Conservation (phyloP, 1,139 yeast genomes). For the Geotrichum australiense region DNA sequence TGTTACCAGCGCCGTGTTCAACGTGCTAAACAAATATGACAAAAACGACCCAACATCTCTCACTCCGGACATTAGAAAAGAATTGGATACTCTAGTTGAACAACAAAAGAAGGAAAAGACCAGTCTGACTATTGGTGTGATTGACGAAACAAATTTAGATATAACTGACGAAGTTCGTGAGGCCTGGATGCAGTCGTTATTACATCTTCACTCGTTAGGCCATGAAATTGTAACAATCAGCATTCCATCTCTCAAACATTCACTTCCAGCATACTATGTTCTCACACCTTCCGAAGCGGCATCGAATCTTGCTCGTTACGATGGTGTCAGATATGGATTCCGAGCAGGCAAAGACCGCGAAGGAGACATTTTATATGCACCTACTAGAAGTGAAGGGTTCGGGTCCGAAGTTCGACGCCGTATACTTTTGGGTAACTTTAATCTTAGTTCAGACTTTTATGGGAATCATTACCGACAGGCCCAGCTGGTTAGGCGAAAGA, state of each 20-base stretch:
- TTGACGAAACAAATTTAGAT: constrained; percentile 59
- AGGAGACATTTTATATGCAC: constrained; percentile 41
- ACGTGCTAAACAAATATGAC: constrained; percentile 54
- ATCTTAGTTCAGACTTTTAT: constrained; percentile 64
- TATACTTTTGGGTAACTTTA: constrained; percentile 77
- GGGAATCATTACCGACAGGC: constrained; percentile 81
- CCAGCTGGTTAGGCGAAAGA: constrained; percentile 51
- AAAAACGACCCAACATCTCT: constrained; percentile 75
- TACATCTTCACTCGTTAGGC: constrained; percentile 41
- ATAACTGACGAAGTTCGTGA: constrained; percentile 43
- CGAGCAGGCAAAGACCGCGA: constrained; percentile 39
- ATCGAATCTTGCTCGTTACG: constrained; percentile 82
- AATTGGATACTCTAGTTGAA: constrained; percentile 17
- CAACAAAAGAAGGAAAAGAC: constrained; percentile 13
- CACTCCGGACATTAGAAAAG: constrained; percentile 28
- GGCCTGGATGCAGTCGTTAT: constrained; percentile 44
- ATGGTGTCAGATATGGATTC: constrained; percentile 80
- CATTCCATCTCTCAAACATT: constrained; percentile 56
- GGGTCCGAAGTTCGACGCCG: constrained; percentile 81
- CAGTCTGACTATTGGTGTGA: constrained; percentile 56
- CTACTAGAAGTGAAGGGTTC: constrained; percentile 58
- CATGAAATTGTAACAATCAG: constrained; percentile 58
- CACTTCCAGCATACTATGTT: constrained; percentile 82
- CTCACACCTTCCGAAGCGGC: constrained; percentile 91
- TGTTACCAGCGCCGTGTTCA: constrained; percentile 44